These are phyloP conservation scores for Hypholoma fasciculare DNA, from an alignment of 768 basidiomycete species.

Conservation along the genomic window DNA sequence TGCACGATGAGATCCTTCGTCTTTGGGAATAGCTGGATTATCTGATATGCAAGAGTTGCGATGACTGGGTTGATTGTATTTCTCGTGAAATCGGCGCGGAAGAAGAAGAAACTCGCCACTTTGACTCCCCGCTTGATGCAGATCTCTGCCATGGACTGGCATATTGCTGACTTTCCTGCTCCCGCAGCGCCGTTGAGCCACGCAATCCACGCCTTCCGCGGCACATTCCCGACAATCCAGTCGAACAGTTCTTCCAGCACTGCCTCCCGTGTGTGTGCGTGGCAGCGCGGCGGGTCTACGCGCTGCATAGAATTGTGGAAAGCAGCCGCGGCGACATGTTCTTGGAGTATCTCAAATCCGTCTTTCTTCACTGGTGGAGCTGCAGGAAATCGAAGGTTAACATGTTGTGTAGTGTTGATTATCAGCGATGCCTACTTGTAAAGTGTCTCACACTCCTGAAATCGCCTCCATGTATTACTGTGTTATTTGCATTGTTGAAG, in stretches of 20 bases:
- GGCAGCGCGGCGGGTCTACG: too few relatives aligned
- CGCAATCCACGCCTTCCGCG: background rate
- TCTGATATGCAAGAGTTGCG: slow-evolving; percentile 14
- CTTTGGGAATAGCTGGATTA: slow-evolving; percentile 5
- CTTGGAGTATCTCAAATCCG: too few relatives aligned
- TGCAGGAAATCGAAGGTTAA: too few relatives aligned
- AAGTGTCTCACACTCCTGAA: too few relatives aligned
- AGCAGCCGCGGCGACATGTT: too few relatives aligned
- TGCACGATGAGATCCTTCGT: slow-evolving; percentile 4
- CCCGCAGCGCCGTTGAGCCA: slow-evolving; percentile 17
- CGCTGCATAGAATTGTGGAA: too few relatives aligned
- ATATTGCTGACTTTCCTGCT: slow-evolving; percentile 17
- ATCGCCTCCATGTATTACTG: too few relatives aligned
- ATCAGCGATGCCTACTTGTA: too few relatives aligned
- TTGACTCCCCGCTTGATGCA: background rate
- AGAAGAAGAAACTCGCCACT: slow-evolving; percentile 17
- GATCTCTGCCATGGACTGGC: slow-evolving; percentile 14
- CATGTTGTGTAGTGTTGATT: too few relatives aligned
- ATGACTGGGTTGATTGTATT: slow-evolving; percentile 5
- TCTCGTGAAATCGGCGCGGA: background rate
- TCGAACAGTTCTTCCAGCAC: background rate
- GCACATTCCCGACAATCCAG: slow-evolving; percentile 8
- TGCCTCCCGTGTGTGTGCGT: too few relatives aligned
- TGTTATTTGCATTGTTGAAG: too few relatives aligned
- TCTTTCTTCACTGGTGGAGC: too few relatives aligned